phyloP scores from a whole-genome alignment of 768 basidiomycete genomes.

The Myochromella boudieri region DNA sequence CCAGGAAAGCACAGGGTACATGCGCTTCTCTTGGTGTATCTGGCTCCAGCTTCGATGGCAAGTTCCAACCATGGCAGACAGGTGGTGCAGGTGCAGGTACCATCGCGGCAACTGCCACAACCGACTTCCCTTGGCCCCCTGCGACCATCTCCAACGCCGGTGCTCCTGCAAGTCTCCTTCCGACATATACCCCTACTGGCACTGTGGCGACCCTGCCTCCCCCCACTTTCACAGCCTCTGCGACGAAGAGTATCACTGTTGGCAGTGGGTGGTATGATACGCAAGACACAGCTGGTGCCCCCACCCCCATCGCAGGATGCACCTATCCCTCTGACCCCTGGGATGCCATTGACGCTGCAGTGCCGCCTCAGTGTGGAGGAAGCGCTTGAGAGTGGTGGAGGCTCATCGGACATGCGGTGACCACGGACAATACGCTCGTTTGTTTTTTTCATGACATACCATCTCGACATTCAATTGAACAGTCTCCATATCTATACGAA shows the following conservation, averaged over 20 bases:
- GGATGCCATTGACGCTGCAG: constrained; percentile 32
- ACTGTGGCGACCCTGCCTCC: constrained; percentile 55
- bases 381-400: background rate
- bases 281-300: constrained; percentile 45
- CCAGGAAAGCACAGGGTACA: constrained; percentile 48
- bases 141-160: constrained; percentile 38
- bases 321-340: constrained; percentile 53
- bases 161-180: constrained; percentile 45
- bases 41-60: constrained; percentile 36
- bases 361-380: constrained; percentile 27
- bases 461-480: too few species aligned
- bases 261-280: constrained; percentile 59
- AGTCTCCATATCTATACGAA: too few species aligned
- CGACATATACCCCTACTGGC: constrained; percentile 70
- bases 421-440: constrained; percentile 6
- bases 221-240: constrained; percentile 35
- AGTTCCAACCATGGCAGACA: constrained; percentile 64
- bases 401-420: too few species aligned
- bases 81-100: constrained; percentile 61
- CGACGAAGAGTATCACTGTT: constrained; percentile 39
- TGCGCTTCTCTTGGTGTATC: constrained; percentile 57
- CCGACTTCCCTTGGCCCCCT: constrained; percentile 61
- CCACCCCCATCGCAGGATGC: constrained; percentile 53
- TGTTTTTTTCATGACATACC: constrained; percentile 6
- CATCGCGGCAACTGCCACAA: constrained; percentile 42